Conservation (phyloP, 345 rosid genomes). For the Atalantia buxifolia region DNA sequence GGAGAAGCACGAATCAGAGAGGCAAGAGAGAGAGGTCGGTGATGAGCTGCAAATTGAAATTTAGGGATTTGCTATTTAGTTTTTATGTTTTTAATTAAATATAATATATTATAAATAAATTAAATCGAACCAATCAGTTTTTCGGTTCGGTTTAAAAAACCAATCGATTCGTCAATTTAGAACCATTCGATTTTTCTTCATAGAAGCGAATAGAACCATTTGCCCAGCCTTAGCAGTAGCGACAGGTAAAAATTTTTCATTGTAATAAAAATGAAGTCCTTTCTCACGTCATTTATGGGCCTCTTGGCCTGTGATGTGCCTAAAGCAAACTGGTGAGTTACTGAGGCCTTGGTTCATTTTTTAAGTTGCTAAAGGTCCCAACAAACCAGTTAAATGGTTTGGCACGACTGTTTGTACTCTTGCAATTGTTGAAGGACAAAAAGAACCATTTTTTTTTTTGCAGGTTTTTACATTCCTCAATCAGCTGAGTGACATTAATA, state of each 20-base stretch:
- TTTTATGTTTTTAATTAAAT: too few relatives aligned
- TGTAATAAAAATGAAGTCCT: neutral
- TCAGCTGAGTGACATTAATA: neutral
- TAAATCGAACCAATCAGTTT: too few relatives aligned
- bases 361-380: neutral
- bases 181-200: too few relatives aligned
- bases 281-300: neutral
- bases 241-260: neutral
- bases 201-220: too few relatives aligned
- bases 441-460: neutral
- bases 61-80: too few relatives aligned
- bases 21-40: fast-evolving
- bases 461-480: neutral
- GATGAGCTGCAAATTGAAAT: too few relatives aligned
- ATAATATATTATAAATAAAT: too few relatives aligned
- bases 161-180: too few relatives aligned
- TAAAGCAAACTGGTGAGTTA: neutral
- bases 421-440: neutral
- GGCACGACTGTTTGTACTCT: neutral
- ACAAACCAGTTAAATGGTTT: neutral
- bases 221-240: too few relatives aligned
- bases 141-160: too few relatives aligned
- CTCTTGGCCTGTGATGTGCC: neutral
- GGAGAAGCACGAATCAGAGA: too few relatives aligned
- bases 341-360: neutral